These are phyloP conservation scores for Phytophthora rubi DNA, from an alignment of 352 stramenopile genomes.

Conservation along the genomic window DNA sequence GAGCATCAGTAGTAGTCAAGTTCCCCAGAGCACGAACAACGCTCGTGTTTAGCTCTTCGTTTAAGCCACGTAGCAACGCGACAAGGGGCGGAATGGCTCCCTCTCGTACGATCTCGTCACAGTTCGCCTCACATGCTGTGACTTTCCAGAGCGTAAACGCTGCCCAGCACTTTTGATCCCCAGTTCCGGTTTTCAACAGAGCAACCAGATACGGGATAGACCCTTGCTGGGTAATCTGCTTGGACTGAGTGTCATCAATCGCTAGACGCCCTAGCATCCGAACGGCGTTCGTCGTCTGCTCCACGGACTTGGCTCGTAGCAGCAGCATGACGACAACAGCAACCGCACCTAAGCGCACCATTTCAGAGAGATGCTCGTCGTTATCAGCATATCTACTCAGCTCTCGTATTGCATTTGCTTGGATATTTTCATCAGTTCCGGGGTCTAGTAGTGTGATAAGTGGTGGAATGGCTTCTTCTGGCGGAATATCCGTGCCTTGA, in stretches of 20 bases:
- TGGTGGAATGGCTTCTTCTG: neutral
- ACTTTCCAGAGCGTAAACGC: neutral
- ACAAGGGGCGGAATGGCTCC: neutral
- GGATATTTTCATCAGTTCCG: neutral
- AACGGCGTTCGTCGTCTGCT: neutral
- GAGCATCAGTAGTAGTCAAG: neutral
- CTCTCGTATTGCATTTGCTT: neutral
- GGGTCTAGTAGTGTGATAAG: neutral
- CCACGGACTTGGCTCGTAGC: neutral
- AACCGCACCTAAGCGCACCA: neutral
- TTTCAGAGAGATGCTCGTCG: conserved; percentile 1
- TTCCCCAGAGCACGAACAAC: neutral
- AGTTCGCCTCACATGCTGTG: neutral
- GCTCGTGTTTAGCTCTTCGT: neutral
- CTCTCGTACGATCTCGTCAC: neutral
- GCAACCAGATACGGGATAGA: neutral
- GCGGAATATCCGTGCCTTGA: neutral
- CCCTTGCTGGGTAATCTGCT: neutral
- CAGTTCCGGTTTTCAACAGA: neutral
- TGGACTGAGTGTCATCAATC: neutral
- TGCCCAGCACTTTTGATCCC: neutral
- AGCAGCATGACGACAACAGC: neutral
- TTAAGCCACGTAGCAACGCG: neutral
- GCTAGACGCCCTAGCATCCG: neutral
- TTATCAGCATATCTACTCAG: neutral